Conservation (phyloP, 2,329 filamentous ascomycete species). For the Diaporthe nobilis region DNA sequence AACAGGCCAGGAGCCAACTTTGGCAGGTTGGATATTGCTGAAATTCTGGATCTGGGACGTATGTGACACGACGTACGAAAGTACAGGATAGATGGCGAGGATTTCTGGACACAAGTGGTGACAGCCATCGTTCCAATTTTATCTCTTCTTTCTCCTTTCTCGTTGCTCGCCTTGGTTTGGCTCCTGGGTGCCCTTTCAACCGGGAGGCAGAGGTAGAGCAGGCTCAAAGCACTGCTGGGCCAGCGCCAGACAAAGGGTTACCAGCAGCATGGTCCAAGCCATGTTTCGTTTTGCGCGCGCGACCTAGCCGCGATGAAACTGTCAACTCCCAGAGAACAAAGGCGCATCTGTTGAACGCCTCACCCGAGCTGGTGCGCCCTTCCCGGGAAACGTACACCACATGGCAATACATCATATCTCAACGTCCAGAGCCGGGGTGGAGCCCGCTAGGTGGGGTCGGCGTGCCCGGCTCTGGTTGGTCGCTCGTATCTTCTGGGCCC, state of each 20-base stretch:
- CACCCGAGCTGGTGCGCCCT: constrained; percentile 2
- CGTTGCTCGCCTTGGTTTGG: constrained; percentile 6
- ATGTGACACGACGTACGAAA: constrained; percentile 19
- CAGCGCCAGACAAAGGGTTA: constrained; percentile 29
- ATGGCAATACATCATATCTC: constrained; percentile 37
- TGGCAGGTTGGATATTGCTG: neutral
- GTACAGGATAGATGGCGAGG: constrained; percentile 19
- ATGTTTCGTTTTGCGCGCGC: constrained; percentile 29
- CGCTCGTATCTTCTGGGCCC: neutral
- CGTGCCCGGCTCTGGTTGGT: constrained; percentile 25
- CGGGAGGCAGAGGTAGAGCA: constrained; percentile 4
- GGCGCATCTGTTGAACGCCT: constrained; percentile 23
- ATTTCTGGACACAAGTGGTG: neutral
- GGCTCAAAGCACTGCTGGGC: constrained; percentile 27
- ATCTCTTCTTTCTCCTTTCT: constrained; percentile 29
- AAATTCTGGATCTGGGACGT: constrained; percentile 6
- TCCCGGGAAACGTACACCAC: neutral
- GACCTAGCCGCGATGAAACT: constrained; percentile 32
- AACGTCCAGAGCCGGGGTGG: constrained; percentile 19
- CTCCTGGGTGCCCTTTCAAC: constrained; percentile 21
- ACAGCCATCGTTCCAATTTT: constrained; percentile 29
- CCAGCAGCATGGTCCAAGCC: constrained; percentile 31
- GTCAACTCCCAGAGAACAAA: constrained; percentile 29
- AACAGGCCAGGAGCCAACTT: neutral
- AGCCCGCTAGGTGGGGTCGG: constrained; percentile 12